phyloP scores from a whole-genome alignment of 805 yeast species.

The Ogataea wickerhamii region DNA sequence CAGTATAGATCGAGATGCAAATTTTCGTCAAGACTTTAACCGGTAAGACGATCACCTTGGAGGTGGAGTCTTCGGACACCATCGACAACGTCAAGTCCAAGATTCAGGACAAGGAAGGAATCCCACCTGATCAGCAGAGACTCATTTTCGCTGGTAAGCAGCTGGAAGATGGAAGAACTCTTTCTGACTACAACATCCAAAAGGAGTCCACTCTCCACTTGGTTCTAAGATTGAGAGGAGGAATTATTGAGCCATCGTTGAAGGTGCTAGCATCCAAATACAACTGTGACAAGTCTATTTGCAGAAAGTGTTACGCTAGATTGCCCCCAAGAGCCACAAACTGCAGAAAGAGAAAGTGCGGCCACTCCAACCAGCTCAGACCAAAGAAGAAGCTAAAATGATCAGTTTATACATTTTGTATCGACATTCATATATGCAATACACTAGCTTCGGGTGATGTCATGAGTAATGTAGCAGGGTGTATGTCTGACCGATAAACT shows the following conservation, averaged over 20 bases:
- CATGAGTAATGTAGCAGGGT: too few species aligned
- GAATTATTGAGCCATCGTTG: constrained; percentile 98
- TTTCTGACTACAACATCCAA: constrained; percentile 93
- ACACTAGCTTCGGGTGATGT: constrained; percentile 4
- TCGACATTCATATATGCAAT: constrained; percentile 7
- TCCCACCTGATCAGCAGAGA: constrained; percentile 96
- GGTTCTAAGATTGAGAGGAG: constrained; percentile 67
- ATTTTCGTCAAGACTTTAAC: constrained; percentile 99
- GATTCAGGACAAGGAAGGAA: constrained; percentile 95
- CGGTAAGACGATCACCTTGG: constrained; percentile 90
- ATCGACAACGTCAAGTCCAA: constrained; percentile 93
- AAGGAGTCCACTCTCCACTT: constrained; percentile 75
- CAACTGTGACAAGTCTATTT: constrained; percentile 99
- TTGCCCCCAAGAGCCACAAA: constrained; percentile 99
- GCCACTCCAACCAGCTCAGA: constrained; percentile 99
- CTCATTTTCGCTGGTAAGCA: constrained; percentile 95
- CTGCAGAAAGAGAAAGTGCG: constrained; percentile 99
- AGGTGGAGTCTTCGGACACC: constrained; percentile 92
- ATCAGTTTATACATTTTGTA: constrained; percentile 40
- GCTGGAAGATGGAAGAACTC: constrained; percentile 92
- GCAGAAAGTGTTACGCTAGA: constrained; percentile 99
- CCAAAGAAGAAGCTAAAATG: constrained; percentile 99
- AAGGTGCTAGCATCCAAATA: constrained; percentile 98
- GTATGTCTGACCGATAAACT: too few species aligned
- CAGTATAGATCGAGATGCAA: constrained; percentile 55